Conservation (phyloP, 495 filamentous ascomycete species). For the Penicillium roqueforti region DNA sequence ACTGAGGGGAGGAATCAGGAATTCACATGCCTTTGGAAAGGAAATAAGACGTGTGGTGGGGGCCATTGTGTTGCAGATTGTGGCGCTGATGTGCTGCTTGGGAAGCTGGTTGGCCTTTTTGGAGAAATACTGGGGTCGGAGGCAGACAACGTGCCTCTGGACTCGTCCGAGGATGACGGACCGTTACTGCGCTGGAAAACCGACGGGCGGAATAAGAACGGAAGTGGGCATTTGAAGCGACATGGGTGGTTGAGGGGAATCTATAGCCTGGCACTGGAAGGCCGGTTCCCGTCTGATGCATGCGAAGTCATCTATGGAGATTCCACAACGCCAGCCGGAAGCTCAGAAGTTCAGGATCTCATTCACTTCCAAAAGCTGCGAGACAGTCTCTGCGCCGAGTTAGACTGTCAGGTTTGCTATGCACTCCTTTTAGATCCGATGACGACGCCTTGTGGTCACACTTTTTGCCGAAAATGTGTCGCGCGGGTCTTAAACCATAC, state of each 20-base stretch:
- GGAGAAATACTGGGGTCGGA: conserved; percentile 38
- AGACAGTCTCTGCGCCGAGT: conserved; percentile 57
- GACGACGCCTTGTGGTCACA: conserved; percentile 84
- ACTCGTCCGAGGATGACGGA: conserved; percentile 36
- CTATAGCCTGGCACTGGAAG: conserved; percentile 29
- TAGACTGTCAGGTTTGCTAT: conserved; percentile 89
- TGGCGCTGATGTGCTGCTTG: conserved; percentile 67
- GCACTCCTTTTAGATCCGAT: conserved; percentile 71
- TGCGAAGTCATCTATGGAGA: conserved; percentile 52
- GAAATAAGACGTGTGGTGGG: conserved; percentile 46
- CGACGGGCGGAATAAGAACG: conserved; percentile 22
- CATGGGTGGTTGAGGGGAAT: conserved; percentile 25
- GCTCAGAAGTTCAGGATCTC: conserved; percentile 42
- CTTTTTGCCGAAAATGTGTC: conserved; percentile 78
- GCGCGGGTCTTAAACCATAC: conserved; percentile 70
- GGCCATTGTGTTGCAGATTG: conserved; percentile 78
- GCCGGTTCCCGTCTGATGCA: conserved; percentile 30
- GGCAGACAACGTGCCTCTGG: neutral
- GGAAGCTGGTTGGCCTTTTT: conserved; percentile 57
- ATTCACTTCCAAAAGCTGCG: conserved; percentile 52
- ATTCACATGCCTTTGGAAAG: conserved; percentile 66
- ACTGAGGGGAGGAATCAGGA: conserved; percentile 58
- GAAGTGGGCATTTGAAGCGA: conserved; percentile 15
- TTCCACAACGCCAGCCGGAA: conserved; percentile 25
- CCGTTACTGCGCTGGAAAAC: conserved; percentile 40